Conservation (phyloP, 139 green algal genomes). For the Tetraselmis chui region DNA sequence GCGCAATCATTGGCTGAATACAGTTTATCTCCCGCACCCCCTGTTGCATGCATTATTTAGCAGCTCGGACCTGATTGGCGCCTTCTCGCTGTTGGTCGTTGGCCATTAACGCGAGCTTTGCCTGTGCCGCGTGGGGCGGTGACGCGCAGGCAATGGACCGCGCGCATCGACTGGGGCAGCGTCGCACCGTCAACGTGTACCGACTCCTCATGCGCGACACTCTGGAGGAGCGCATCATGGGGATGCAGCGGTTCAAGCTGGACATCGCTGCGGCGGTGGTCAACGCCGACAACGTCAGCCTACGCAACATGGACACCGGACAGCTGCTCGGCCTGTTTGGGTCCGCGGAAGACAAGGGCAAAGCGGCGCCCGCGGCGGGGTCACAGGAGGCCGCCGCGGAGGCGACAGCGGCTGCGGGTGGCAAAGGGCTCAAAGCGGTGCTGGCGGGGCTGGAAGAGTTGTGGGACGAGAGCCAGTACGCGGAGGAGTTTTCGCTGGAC, state of each 20-base stretch:
- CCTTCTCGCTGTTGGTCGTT: no score
- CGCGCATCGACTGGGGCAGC: slow-evolving; percentile 92
- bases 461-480: slow-evolving; percentile 85
- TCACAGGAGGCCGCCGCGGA: slow-evolving; percentile 6
- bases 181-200: slow-evolving; percentile 92
- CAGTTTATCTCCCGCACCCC: no score
- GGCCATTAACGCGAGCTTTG: no score
- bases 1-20: no score
- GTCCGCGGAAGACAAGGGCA: slow-evolving; percentile 6
- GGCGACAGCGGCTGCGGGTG: slow-evolving; percentile 9
- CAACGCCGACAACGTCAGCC: slow-evolving; percentile 64
- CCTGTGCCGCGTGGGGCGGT: no score
- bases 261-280: slow-evolving; percentile 77
- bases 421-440: slow-evolving; percentile 47
- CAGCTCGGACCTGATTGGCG: no score
- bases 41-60: no score
- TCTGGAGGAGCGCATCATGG: slow-evolving; percentile 75
- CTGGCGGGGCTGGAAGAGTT: slow-evolving; percentile 71
- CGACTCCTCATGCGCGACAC: slow-evolving; percentile 70
- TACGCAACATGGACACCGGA: slow-evolving; percentile 71
- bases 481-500: slow-evolving; percentile 72
- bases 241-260: slow-evolving; percentile 95
- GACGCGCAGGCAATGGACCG: slow-evolving; percentile 94
- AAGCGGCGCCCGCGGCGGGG: slow-evolving; percentile 13
- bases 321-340: slow-evolving; percentile 79